Conservation (phyloP, 495 filamentous ascomycete species). For the Penicillium odoratum region DNA sequence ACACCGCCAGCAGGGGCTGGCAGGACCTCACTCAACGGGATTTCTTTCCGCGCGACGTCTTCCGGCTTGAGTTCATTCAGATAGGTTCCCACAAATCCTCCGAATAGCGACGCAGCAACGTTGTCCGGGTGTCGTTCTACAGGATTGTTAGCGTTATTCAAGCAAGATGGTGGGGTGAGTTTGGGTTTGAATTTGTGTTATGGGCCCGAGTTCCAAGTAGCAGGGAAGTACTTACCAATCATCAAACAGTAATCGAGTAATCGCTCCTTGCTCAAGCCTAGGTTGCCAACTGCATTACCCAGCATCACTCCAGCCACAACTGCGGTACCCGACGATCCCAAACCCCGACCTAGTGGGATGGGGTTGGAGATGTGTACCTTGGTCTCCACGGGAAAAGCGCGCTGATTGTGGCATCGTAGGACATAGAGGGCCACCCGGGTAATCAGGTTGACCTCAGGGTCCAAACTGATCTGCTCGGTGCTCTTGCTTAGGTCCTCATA, state of each 20-base stretch:
- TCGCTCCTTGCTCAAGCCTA: constrained; percentile 76
- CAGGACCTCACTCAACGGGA: constrained; percentile 92
- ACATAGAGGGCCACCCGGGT: constrained; percentile 91
- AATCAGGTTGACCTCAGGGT: constrained; percentile 82
- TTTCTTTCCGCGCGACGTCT: constrained; percentile 83
- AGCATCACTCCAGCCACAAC: constrained; percentile 92
- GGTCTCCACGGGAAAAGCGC: constrained; percentile 80
- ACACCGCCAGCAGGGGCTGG: constrained; percentile 82
- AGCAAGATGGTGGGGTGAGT: background rate
- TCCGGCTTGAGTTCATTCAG: constrained; percentile 84
- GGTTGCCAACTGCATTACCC: constrained; percentile 81
- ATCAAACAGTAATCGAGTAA: constrained; percentile 95
- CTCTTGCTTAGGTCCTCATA: constrained; percentile 83
- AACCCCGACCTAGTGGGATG: constrained; percentile 84
- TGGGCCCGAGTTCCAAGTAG: background rate
- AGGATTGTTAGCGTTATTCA: constrained; percentile 17
- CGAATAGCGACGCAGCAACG: constrained; percentile 89
- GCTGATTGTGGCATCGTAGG: constrained; percentile 81
- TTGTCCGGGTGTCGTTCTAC: constrained; percentile 94
- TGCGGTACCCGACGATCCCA: constrained; percentile 90
- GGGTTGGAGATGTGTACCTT: constrained; percentile 89
- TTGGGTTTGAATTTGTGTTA: background rate
- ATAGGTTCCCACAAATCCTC: constrained; percentile 96
- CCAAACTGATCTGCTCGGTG: constrained; percentile 69
- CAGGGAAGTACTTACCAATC: constrained; percentile 59